Base-by-base conservation (phyloP, 495 filamentous ascomycete species). In the Lepidopterella palustris region DNA sequence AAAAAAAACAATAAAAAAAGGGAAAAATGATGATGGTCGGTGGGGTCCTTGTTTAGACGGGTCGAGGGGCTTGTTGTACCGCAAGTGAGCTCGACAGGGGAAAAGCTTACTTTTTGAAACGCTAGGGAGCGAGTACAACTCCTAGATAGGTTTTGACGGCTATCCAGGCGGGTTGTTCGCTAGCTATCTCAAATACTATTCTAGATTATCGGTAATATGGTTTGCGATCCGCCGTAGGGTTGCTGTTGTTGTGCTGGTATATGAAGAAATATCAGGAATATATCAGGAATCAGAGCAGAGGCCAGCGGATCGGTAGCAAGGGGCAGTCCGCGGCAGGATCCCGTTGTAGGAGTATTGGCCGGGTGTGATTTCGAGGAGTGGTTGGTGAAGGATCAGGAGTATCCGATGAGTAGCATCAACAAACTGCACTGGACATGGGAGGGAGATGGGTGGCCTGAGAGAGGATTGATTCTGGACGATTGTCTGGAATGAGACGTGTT, bases 241-340 rank as follows among this genome's bases (percentile, higher is more conserved):
- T 50, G 47, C 21, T 50, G 47, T 27, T 50, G 47, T 18, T 11
- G 35, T 42, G 35, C 13, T 42, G 18, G 35, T 42, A 42, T 42
- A 42, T 42, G 13, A 10, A 42, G 35, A n/a, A n/a, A n/a, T 18
- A 18, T 42, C 35, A 55, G 24, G 26, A n/a, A n/a, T n/a, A n/a
- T n/a, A n/a, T n/a, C n/a, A n/a, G n/a, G n/a, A n/a, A n/a, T n/a
- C n/a, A n/a, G 60, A 45, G 45, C 28, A 57, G 61, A 58, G 62
- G 54, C 63, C 62, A 58, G 51, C 63, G 39, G 39, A 21, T 60
- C 55, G 63, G 59, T 59, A 66, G 59, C 63, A 59, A 66, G 45
- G 59, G 47, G 27, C 13, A 40, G 53, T 8, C n/a, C 10, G 20
- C 63, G 21, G 63, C 4, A 51, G 50, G 6, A 25, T 50, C 47